A percentile compares a stretch with the other conserved stretches of the same genome.
phyloP scores from a whole-genome alignment of 179 eudicot species.

The Vitellaria paradoxa region DNA sequence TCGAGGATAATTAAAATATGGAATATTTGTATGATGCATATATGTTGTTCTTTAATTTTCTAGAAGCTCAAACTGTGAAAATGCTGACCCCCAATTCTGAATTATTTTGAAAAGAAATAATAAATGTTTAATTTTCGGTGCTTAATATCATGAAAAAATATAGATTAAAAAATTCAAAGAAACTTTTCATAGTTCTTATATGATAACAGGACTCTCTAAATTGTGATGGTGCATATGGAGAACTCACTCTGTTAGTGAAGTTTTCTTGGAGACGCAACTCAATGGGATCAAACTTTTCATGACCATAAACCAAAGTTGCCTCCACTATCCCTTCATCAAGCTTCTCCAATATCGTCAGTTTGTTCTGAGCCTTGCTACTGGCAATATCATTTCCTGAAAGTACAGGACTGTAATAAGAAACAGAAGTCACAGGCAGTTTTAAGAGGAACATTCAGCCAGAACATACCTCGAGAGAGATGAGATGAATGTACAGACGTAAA shows the following conservation, averaged over 20 bases:
- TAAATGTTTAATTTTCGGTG: not conserved
- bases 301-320: not conserved
- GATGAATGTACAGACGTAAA: slow-evolving; percentile 1
- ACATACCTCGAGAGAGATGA: slow-evolving; percentile 8
- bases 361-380: not conserved
- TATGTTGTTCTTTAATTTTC: not conserved
- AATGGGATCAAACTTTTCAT: slow-evolving; percentile 6
- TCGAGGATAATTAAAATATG: not conserved
- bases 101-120: not conserved
- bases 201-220: not conserved
- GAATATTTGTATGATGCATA: not conserved
- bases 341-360: slow-evolving; percentile 6
- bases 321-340: slow-evolving; percentile 7
- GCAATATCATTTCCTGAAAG: slow-evolving; percentile 7
- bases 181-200: not conserved
- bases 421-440: not conserved
- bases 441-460: not conserved
- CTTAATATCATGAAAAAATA: not conserved
- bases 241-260: slow-evolving; percentile 8
- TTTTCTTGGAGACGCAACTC: not conserved
- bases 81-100: not conserved
- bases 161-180: not conserved
- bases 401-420: not conserved
- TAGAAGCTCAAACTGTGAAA: not conserved
- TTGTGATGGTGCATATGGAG: not conserved